Base-by-base conservation (phyloP, 108 stramenopile species). In the Conticribra weissflogii region DNA sequence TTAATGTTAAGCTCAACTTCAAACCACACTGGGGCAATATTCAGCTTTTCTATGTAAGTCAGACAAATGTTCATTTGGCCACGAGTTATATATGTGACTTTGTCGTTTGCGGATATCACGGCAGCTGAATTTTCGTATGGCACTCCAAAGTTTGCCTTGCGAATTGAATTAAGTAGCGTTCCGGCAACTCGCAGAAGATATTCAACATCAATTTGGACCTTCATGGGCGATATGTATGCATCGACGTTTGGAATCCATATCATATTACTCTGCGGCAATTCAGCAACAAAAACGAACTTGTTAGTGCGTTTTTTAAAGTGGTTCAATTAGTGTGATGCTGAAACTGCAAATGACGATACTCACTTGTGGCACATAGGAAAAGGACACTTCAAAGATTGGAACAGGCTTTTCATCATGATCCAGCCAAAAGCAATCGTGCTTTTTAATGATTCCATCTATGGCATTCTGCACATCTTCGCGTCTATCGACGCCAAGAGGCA, bases 41-140 rank as follows among this genome's bases (percentile, higher is more conserved):
- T 59, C 15, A 81, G 54, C n/a, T 76, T 71, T 59, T 81, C 80
- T 22, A 81, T 59, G 24, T 81, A 81, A 25, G 75, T 76, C 44
- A 66, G 25, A 22, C 45, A 64, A 27, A 44, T 2, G 30, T 71
- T 31, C 17, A 63, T 58, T 44, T 68, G 58, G 0, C 70, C 75
- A 30, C 54, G 47, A 15, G 69, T 76, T 25, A 52, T 23, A 25
- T 69, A 71, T 23, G 51, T 18, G n/a, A 81, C 33, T 16, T 46
- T 16, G 17, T 49, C 21, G 55, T 81, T 81, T 8, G 75, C 44
- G 24, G 63, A 54, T 18, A 21, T 61, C 8, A 33, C 54, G 23
- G 33, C 45, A 22, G 44, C 28, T 45, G 24, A 33, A 30, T 56
- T 46, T 23, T 49, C 27, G 51, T n/a, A n/a, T n/a, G 41, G 30